Conservation (phyloP, 2,329 filamentous ascomycete genomes). For the Thyridium curvatum region DNA sequence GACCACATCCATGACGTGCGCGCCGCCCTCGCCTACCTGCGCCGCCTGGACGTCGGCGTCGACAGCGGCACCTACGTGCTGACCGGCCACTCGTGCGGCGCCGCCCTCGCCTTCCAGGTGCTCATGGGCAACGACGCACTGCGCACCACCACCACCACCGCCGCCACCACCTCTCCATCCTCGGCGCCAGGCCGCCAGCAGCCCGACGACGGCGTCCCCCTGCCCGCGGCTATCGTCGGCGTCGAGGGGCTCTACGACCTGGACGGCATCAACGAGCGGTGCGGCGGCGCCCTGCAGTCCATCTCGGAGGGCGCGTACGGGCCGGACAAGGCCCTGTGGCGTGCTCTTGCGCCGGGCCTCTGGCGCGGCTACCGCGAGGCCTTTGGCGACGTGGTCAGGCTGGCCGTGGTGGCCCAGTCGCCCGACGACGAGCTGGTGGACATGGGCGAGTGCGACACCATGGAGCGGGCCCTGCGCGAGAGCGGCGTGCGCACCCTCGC, state of each 20-base stretch:
- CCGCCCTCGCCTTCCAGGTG: slow-evolving; percentile 56
- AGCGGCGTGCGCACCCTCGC: slow-evolving; percentile 24
- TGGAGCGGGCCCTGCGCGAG: slow-evolving; percentile 41
- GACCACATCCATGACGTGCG: slow-evolving; percentile 54
- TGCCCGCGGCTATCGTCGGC: slow-evolving; percentile 50
- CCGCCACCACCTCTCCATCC: neutral
- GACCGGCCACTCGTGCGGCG: slow-evolving; percentile 58
- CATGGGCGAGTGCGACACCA: slow-evolving; percentile 50
- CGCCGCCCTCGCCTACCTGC: slow-evolving; percentile 42
- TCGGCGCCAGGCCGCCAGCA: neutral
- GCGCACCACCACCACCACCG: slow-evolving; percentile 5
- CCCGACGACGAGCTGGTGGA: slow-evolving; percentile 44
- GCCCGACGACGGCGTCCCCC: slow-evolving; percentile 1
- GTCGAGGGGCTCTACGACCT: slow-evolving; percentile 65
- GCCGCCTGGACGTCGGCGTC: slow-evolving; percentile 27
- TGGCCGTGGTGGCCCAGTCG: slow-evolving; percentile 38
- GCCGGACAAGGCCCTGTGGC: slow-evolving; percentile 40
- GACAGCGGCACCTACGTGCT: slow-evolving; percentile 41
- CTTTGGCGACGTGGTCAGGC: slow-evolving; percentile 6
- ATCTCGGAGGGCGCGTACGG: slow-evolving; percentile 50
- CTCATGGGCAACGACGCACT: slow-evolving; percentile 35
- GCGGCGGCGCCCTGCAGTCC: slow-evolving; percentile 19
- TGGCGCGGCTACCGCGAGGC: slow-evolving; percentile 9
- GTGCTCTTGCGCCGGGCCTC: slow-evolving; percentile 45
- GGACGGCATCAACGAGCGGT: slow-evolving; percentile 40